Evolutionary conservation across 169 alveolate species (phyloP).

Genomic region (Babesia ovis): DNA sequence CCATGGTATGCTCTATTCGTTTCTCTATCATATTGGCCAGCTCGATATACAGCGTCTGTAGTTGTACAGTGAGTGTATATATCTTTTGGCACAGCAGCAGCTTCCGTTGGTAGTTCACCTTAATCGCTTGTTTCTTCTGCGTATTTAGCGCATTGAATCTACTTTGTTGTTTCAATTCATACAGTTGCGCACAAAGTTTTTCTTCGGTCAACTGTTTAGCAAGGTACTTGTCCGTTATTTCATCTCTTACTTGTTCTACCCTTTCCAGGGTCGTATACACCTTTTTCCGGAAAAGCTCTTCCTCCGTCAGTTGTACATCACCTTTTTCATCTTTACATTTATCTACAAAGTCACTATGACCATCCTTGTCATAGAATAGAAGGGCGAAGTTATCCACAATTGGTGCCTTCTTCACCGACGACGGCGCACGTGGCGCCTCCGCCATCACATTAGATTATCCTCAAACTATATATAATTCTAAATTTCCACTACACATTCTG

Average conservation of each 20-base stretch:
- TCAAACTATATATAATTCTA: too few relatives aligned
- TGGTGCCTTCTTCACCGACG: constrained; percentile 27
- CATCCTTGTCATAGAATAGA: constrained; percentile 28
- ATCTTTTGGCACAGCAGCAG: constrained; percentile 63
- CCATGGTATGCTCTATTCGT: constrained; percentile 19
- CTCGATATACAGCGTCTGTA: constrained; percentile 52
- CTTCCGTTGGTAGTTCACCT: constrained; percentile 52
- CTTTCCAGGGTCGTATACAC: constrained; percentile 3
- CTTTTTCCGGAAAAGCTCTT: constrained; percentile 20
- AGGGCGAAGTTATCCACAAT: constrained; percentile 60
- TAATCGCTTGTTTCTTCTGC: constrained; percentile 40
- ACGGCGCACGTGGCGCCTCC: not conserved
- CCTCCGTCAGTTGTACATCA: not conserved
- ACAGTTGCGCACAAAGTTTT: constrained; percentile 39
- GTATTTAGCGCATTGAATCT: constrained; percentile 19
- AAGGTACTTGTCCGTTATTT: constrained; percentile 59
- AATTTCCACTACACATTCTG: not conserved
- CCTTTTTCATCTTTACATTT: not conserved
- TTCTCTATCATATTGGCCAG: constrained; percentile 47
- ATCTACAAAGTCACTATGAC: not conserved
- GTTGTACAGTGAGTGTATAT: constrained; percentile 23
- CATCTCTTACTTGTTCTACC: constrained; percentile 34
- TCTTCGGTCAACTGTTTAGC: constrained; percentile 53
- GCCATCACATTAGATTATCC: not conserved
- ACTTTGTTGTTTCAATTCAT: constrained; percentile 37